These are phyloP conservation scores for Pichia sp. DNA, from an alignment of 1,139 yeast species.

Conservation along the genomic window DNA sequence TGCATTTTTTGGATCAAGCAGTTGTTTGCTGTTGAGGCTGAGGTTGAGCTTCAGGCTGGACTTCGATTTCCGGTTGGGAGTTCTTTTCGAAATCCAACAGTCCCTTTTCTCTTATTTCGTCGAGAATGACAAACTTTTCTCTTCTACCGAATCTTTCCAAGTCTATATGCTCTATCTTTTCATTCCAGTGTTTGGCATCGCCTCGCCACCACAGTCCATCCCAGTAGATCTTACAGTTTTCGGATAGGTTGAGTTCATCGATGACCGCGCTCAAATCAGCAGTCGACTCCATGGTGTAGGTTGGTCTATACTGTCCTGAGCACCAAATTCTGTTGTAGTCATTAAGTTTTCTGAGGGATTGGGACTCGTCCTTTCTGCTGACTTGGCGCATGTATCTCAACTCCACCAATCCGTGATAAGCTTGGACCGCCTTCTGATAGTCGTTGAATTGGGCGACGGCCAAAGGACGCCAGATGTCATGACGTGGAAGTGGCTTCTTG, in stretches of 20 bases:
- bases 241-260: conserved; percentile 52
- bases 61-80: background rate
- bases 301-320: conserved; percentile 83
- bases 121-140: conserved; percentile 59
- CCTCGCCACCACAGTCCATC: conserved; percentile 86
- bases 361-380: conserved; percentile 54
- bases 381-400: conserved; percentile 71
- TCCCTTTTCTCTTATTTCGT: conserved; percentile 45
- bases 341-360: conserved; percentile 65
- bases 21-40: conserved; percentile 3
- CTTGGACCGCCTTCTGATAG: conserved; percentile 65
- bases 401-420: conserved; percentile 70
- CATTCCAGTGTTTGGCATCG: conserved; percentile 60
- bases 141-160: conserved; percentile 59
- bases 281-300: conserved; percentile 86
- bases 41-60: background rate
- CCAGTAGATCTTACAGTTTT: conserved; percentile 59
- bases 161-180: conserved; percentile 51
- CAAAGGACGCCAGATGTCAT: conserved; percentile 89
- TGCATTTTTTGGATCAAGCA: background rate
- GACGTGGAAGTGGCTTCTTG: conserved; percentile 70
- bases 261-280: conserved; percentile 76
- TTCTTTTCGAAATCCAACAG: conserved; percentile 25
- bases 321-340: conserved; percentile 80
- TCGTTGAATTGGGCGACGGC: conserved; percentile 70